Evolutionary conservation across 2,329 filamentous ascomycete genomes (phyloP).

Genomic region (Colletotrichum tabaci): DNA sequence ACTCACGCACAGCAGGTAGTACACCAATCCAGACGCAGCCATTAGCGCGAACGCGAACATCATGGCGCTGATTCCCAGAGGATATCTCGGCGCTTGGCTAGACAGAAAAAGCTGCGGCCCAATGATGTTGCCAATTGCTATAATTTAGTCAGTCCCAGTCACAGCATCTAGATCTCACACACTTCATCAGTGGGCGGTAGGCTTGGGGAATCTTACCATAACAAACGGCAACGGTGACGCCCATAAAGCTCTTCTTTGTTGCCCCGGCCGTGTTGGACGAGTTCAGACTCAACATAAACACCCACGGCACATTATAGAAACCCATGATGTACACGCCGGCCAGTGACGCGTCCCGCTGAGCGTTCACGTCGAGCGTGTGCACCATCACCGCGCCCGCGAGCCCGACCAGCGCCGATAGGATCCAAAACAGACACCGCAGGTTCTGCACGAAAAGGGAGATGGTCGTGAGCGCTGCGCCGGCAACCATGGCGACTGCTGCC

Average conservation of each 20-base stretch:
- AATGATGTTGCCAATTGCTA: conserved; percentile 50
- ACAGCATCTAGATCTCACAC: background rate
- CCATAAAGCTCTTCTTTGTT: conserved; percentile 52
- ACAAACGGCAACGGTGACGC: conserved; percentile 47
- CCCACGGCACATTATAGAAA: conserved; percentile 51
- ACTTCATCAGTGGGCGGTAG: conserved; percentile 6
- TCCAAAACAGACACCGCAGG: conserved; percentile 51
- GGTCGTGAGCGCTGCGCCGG: conserved; percentile 44
- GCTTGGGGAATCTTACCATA: conserved; percentile 40
- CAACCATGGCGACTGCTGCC: conserved; percentile 51
- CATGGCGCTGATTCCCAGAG: conserved; percentile 48
- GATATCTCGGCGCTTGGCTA: conserved; percentile 48
- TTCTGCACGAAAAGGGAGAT: conserved; percentile 49
- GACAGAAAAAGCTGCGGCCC: conserved; percentile 50
- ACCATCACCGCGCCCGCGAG: conserved; percentile 49
- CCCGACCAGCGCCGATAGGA: conserved; percentile 45
- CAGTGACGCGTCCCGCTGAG: conserved; percentile 46
- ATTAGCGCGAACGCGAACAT: conserved; percentile 49
- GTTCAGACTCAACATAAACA: conserved; percentile 49
- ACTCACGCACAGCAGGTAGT: conserved; percentile 44
- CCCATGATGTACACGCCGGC: conserved; percentile 53
- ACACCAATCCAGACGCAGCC: conserved; percentile 43
- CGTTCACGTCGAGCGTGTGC: conserved; percentile 43
- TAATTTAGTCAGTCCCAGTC: background rate
- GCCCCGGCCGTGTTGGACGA: conserved; percentile 50